Conservation (phyloP, 192 early-diverging fungal genomes). For the Mycoemilia scoparia region DNA sequence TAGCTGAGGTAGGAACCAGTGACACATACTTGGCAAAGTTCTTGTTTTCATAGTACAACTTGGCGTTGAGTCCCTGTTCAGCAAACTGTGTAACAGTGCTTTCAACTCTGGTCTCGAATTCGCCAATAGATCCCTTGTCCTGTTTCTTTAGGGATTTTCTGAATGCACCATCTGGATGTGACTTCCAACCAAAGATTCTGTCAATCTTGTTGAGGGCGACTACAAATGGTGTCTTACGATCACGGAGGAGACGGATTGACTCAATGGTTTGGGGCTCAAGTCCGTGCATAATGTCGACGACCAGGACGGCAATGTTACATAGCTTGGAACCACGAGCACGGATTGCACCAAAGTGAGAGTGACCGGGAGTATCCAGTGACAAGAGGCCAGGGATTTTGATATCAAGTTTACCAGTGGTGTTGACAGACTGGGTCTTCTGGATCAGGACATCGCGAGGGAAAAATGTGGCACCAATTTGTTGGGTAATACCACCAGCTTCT, state of each 20-base stretch:
- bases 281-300: constrained; percentile 98
- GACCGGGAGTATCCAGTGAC: constrained; percentile 96
- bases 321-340: constrained; percentile 88
- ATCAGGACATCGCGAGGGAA: constrained; percentile 92
- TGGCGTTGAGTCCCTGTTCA: constrained; percentile 90
- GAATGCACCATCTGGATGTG: constrained; percentile 64
- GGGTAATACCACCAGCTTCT: constrained; percentile 99
- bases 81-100: constrained; percentile 72
- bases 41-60: constrained; percentile 88
- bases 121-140: constrained; percentile 45
- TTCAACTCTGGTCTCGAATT: constrained; percentile 69
- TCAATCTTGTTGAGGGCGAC: constrained; percentile 99
- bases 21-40: constrained; percentile 91
- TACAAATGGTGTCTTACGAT: constrained; percentile 92
- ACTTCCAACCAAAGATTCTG: constrained; percentile 85
- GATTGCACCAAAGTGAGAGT: constrained; percentile 96
- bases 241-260: constrained; percentile 74
- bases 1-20: constrained; percentile 92
- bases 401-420: constrained; percentile 33
- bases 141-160: constrained; percentile 62
- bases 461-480: constrained; percentile 98
- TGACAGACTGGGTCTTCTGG: constrained; percentile 73
- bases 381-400: constrained; percentile 86
- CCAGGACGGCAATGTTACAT: constrained; percentile 98
- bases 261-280: constrained; percentile 96